Conservation (phyloP, 2,329 filamentous ascomycete species). For the Colletotrichum sp. region DNA sequence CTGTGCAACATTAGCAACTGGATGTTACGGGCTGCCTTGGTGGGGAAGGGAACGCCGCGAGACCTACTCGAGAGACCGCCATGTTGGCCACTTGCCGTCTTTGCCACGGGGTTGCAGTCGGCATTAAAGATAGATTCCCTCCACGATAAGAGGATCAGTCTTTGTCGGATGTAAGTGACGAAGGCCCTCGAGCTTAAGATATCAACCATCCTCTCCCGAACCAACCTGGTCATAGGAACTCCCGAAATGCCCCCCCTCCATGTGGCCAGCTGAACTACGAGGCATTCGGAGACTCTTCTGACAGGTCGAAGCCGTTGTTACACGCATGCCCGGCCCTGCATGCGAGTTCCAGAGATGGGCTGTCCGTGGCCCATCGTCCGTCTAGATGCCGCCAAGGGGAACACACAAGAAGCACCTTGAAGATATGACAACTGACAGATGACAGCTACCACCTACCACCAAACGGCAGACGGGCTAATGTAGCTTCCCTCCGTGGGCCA, state of each 20-base stretch:
- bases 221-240: background rate
- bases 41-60: background rate
- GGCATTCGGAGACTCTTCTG: background rate
- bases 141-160: background rate
- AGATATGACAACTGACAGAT: constrained; percentile 22
- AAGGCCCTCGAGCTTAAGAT: background rate
- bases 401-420: constrained; percentile 2
- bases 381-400: constrained; percentile 1
- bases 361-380: background rate
- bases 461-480: constrained; percentile 11
- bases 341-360: constrained; percentile 1
- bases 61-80: background rate
- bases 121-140: background rate
- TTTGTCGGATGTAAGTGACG: background rate
- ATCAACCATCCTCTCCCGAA: background rate
- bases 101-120: background rate
- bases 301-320: background rate
- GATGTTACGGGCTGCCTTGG: background rate
- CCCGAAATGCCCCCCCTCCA: background rate
- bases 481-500: background rate
- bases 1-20: background rate
- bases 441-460: constrained; percentile 14
- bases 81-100: background rate
- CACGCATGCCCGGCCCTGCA: background rate
- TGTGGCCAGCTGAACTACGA: constrained; percentile 3